phyloP scores from a whole-genome alignment of 2,329 filamentous ascomycete genomes.

The Pseudovirgaria hyperparasitica region DNA sequence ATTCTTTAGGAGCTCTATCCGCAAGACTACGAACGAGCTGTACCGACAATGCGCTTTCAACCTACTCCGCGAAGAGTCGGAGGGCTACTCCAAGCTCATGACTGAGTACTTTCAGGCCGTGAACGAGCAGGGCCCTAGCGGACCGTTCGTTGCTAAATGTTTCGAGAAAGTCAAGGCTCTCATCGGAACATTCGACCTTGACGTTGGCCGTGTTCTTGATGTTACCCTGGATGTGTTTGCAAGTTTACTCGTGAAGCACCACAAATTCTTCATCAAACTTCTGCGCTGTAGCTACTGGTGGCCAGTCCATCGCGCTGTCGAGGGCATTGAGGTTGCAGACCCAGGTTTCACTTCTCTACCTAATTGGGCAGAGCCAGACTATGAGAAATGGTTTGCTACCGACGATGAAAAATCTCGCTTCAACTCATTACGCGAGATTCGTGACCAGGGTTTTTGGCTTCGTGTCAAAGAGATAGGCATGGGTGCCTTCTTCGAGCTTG shows the following conservation, averaged over 20 bases:
- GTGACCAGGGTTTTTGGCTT: slow-evolving; percentile 72
- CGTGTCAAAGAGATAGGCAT: slow-evolving; percentile 64
- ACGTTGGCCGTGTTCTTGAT: slow-evolving; percentile 87
- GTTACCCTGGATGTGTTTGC: slow-evolving; percentile 93
- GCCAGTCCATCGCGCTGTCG: slow-evolving; percentile 54
- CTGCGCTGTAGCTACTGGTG: slow-evolving; percentile 92
- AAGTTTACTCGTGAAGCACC: slow-evolving; percentile 83
- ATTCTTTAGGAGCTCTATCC: slow-evolving; percentile 70
- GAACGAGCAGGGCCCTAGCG: slow-evolving; percentile 57
- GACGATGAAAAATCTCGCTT: slow-evolving; percentile 56
- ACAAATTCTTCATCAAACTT: slow-evolving; percentile 88
- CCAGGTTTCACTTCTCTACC: slow-evolving; percentile 58
- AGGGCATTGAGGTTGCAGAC: slow-evolving; percentile 34
- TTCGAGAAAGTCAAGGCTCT: slow-evolving; percentile 89
- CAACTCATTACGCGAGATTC: slow-evolving; percentile 42
- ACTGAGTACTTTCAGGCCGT: slow-evolving; percentile 91
- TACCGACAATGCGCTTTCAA: slow-evolving; percentile 98
- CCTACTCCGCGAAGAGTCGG: slow-evolving; percentile 82
- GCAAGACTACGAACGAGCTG: slow-evolving; percentile 82
- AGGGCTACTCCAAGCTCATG: slow-evolving; percentile 91
- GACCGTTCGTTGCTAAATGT: slow-evolving; percentile 66
- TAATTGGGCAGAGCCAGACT: slow-evolving; percentile 69
- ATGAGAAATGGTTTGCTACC: slow-evolving; percentile 46
- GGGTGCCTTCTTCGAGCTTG: slow-evolving; percentile 80
- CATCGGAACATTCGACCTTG: slow-evolving; percentile 92